Conservation (phyloP, 73 alveolate species). For the Blepharisma stoltei region DNA sequence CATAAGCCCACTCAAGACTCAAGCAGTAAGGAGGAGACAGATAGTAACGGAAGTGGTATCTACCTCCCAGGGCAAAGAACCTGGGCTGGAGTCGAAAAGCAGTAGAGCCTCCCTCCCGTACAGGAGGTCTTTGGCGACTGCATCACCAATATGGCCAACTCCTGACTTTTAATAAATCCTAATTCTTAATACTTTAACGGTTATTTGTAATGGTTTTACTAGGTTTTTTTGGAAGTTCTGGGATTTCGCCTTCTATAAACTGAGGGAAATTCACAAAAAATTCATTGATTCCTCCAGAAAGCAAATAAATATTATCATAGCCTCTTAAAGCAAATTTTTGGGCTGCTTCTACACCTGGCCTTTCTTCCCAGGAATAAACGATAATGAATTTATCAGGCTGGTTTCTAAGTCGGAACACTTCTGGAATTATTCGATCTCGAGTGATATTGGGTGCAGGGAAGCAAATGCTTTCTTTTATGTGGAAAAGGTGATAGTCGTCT, state of each 20-base stretch:
- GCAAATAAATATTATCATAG: constrained; percentile 70
- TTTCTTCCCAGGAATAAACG: constrained; percentile 75
- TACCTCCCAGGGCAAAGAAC: too few species aligned
- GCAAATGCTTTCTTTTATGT: constrained; percentile 60
- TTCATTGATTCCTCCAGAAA: constrained; percentile 79
- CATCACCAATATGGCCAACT: too few species aligned
- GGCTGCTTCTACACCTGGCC: constrained; percentile 73
- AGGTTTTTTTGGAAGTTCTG: neutral
- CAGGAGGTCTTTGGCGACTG: too few species aligned
- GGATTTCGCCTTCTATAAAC: constrained; percentile 45
- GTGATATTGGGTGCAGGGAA: constrained; percentile 83
- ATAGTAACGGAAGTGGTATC: too few species aligned
- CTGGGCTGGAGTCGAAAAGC: too few species aligned
- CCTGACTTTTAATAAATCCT: neutral
- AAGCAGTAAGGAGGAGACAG: too few species aligned
- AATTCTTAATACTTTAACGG: neutral
- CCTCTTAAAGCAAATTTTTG: constrained; percentile 73
- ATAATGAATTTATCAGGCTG: constrained; percentile 76
- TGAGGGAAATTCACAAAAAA: constrained; percentile 62
- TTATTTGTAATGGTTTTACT: neutral
- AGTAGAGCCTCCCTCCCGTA: too few species aligned
- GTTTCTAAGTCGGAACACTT: constrained; percentile 74
- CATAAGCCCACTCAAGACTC: too few species aligned
- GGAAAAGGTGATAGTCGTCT: constrained; percentile 64
- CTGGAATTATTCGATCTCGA: constrained; percentile 80